Percentiles rank a stretch among this genome's conserved stretches.
phyloP scores from a whole-genome alignment of 2,329 filamentous ascomycete species.

The Sclerotinia minor region DNA sequence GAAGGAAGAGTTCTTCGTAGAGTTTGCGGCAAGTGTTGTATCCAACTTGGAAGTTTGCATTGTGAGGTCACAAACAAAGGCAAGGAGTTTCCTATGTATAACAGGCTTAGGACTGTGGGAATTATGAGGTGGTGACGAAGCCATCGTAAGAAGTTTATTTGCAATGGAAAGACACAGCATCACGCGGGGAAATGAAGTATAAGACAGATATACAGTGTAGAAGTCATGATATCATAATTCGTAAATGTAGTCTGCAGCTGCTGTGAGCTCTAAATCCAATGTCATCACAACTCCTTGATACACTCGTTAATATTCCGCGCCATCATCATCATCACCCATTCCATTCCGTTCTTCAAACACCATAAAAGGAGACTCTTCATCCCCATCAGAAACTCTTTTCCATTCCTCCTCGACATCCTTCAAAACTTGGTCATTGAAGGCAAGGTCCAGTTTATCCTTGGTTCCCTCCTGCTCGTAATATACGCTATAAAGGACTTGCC shows the following conservation, averaged over 20 bases:
- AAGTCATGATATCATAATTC: conserved; percentile 16
- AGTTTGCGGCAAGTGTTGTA: background rate
- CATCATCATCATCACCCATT: conserved; percentile 55
- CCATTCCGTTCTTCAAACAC: conserved; percentile 74
- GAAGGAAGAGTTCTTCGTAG: background rate
- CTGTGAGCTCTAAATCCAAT: background rate
- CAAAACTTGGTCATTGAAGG: conserved; percentile 72
- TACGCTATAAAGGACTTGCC: conserved; percentile 51
- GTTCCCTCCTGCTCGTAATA: conserved; percentile 54
- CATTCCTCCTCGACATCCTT: conserved; percentile 69
- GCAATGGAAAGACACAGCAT: background rate
- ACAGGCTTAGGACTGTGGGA: background rate
- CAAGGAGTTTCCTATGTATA: too few relatives aligned
- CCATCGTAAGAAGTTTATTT: too few relatives aligned
- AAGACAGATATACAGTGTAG: background rate
- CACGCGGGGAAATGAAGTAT: background rate
- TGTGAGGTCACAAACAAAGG: background rate
- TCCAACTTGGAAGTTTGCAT: too few relatives aligned
- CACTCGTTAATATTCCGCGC: conserved; percentile 41
- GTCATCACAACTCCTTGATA: background rate
- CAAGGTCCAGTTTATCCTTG: conserved; percentile 59
- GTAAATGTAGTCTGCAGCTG: conserved; percentile 12
- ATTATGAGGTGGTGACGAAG: background rate
- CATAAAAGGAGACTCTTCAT: conserved; percentile 59
- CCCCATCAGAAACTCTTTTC: conserved; percentile 52